Evolutionary conservation across 1,284 basidiomycete genomes (phyloP), one percentile per base, ranked within the genome.

Genomic region (Cutaneotrichosporon curvatum): DNA sequence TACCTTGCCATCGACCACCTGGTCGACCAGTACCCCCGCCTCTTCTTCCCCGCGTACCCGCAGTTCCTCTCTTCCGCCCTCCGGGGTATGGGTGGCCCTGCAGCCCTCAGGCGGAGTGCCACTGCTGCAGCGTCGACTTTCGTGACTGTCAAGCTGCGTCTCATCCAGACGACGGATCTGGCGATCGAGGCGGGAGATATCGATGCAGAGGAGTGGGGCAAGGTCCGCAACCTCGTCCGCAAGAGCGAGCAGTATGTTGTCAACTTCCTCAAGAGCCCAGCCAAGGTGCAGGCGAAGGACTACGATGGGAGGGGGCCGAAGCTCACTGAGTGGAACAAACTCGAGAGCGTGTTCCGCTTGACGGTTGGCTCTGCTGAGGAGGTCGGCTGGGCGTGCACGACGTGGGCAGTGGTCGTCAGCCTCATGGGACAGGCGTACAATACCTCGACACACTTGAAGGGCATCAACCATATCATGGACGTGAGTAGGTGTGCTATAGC

Each of bases 321-420:
- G 48, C 57, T 48, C 39, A 63, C 60, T 19, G 63, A 68, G 41
- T 67, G 62, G 59, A 43, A 39, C 12, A 41, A 47, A 1, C 43
- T 71, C 16, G 62, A 63, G 32, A 40, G 50, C 15, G 35, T 56
- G 8, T 55, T 71, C 45, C 65, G 59, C 48, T 55, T 59, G 28
- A 58, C 56, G 7, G 54, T 70, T 16, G 51, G 61, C n/a, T 40
- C 49, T 22, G 19, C 48, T 4, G 43, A 58, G 22, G 64, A 63
- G 8, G 66, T 67, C 2, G 56, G 60, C 12, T 72, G 71, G 71
- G 65, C 67, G 8, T 68, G 68, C 45, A 56, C 67, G 4, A 62
- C 62, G 7, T 72, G 69, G 70, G 56, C 67, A 1, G 42, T 54
- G 1, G 18, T 73, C 5, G 65, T 70, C 14, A 67, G 57, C 39